Evolutionary conservation across 2,329 filamentous ascomycete genomes (phyloP), one percentile per base, ranked within the genome.

Genomic region (Aureobasidium namibiae): DNA sequence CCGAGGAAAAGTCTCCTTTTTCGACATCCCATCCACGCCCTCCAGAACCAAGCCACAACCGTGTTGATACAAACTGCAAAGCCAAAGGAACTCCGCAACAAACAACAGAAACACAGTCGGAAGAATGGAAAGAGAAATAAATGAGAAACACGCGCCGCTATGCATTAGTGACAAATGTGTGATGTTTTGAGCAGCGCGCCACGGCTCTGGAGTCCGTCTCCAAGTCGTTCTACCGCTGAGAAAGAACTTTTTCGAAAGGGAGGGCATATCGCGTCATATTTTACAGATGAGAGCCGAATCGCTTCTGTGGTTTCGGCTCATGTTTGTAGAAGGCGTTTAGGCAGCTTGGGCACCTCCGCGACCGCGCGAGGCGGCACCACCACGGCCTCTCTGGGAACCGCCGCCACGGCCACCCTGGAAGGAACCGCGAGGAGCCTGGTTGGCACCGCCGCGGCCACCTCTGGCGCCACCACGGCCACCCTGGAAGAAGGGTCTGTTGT

Each of bases 331-430:
- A 29, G n/a, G 23, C 24, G 44, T 50, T 61, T 61, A 65, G 34
- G 64, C 63, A 29, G 61, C 63, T 36, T 65, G 65, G 26, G 65
- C 64, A 58, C 61, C 64, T 24, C 63, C 65, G 23, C 65, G 61
- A 45, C 64, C 66, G n/a, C 68, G 64, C 36, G 65, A 61, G 58
- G 64, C 61, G 41, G 65, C 81, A 42, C 70, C 68, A 24, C 68
- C 59, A 34, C 68, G 67, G 23, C 84, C 77, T 67, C 80, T 77
- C 56, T 64, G 64, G 13, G 56, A 60, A 50, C 61, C 66, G 60
- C 83, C 82, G 63, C 89, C 87, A 67, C 89, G 84, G 46, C 85
- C 84, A 63, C 87, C 79, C 61, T 81, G 78, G 75, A 88, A 92
- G 70, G 83, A 85, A 70, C 83, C 83, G 60, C 88, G 85, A 59